A percentile compares a stretch with the other conserved stretches of the same genome.
These are phyloP conservation scores for Saturnispora saitoi DNA, from an alignment of 805 yeast genomes.

Conservation along the genomic window DNA sequence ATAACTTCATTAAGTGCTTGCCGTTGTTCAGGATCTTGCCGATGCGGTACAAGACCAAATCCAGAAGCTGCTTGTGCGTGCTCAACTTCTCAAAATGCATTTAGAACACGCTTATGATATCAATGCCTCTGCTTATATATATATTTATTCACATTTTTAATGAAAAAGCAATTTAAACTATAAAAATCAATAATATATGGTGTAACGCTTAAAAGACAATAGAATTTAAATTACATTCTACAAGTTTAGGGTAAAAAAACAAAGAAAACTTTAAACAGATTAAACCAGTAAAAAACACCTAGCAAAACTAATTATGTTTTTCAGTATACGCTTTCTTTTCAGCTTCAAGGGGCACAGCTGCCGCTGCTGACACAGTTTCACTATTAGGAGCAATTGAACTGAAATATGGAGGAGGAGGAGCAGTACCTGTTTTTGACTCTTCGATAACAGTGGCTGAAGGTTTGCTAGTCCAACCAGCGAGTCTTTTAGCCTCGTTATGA, in stretches of 20 bases:
- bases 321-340: constrained; percentile 10
- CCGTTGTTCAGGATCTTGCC: constrained; percentile 6
- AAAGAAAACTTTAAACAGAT: too few relatives aligned
- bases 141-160: not conserved
- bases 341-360: constrained; percentile 20
- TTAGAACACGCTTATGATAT: constrained; percentile 5
- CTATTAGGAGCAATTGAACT: constrained; percentile 19
- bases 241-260: too few relatives aligned
- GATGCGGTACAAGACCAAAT: constrained; percentile 4
- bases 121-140: not conserved
- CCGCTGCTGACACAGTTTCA: constrained; percentile 18
- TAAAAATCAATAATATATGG: not conserved
- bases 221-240: not conserved
- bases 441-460: constrained; percentile 12
- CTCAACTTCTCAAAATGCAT: not conserved
- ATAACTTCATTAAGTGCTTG: not conserved
- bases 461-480: constrained; percentile 40
- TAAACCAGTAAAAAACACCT: not conserved
- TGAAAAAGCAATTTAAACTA: too few relatives aligned
- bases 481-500: constrained; percentile 65
- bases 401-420: constrained; percentile 11
- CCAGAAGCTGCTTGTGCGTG: constrained; percentile 5
- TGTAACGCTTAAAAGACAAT: not conserved
- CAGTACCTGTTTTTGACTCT: not conserved
- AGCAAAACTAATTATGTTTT: too few relatives aligned